Evolutionary conservation across 495 filamentous ascomycete species (phyloP).

Genomic region (Rhizodiscina lignyota): DNA sequence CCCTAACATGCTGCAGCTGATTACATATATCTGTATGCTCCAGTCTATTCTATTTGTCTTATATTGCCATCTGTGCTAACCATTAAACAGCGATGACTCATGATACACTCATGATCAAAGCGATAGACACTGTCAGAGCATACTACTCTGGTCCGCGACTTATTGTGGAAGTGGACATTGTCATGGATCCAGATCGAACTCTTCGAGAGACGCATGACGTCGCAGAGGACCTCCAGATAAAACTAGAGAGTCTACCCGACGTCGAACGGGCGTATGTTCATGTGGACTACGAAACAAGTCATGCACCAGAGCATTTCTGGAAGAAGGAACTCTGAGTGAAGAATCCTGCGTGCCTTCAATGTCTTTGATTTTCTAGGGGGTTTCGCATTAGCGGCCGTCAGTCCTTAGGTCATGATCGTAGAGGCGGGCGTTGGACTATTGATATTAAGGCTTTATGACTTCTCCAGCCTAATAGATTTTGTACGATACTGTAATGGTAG

Average conservation of each 20-base stretch:
- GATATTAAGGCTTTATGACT: too few species aligned
- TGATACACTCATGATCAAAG: constrained; percentile 54
- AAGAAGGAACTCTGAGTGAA: constrained; percentile 31
- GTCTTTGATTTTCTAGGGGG: too few species aligned
- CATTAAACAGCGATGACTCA: constrained; percentile 57
- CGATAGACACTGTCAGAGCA: constrained; percentile 86
- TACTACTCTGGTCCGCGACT: constrained; percentile 84
- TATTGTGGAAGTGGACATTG: constrained; percentile 35
- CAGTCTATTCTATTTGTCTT: neutral
- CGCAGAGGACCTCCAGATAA: constrained; percentile 85
- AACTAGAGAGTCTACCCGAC: constrained; percentile 81
- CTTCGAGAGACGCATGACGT: constrained; percentile 77
- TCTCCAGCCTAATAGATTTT: too few species aligned
- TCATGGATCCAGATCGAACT: constrained; percentile 20
- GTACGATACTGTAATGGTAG: too few species aligned
- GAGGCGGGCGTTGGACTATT: too few species aligned
- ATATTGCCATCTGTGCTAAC: neutral
- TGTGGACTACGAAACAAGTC: constrained; percentile 94
- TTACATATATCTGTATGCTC: constrained; percentile 76
- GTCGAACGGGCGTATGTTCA: constrained; percentile 94
- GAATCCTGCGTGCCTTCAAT: too few species aligned
- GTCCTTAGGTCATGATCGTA: too few species aligned
- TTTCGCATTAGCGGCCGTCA: too few species aligned
- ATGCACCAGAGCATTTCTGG: constrained; percentile 52
- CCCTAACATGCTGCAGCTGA: constrained; percentile 75